Evolutionary conservation across 164 flowering plant genomes (phyloP).

Genomic region (Tinospora cordifolia): DNA sequence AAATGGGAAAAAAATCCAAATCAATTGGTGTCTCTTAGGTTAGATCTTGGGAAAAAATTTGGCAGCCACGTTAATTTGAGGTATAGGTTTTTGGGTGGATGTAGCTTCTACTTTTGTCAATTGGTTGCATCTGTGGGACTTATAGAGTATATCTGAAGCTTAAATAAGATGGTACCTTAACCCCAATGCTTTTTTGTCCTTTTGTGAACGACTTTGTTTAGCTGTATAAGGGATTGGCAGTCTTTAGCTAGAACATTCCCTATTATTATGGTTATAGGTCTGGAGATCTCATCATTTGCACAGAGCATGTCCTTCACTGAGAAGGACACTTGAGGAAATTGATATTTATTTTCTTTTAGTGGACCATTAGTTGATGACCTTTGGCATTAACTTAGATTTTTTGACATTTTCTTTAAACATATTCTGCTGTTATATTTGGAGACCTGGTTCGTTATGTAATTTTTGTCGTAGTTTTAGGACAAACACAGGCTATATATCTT

Average conservation of each 20-base stretch:
- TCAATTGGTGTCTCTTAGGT: background rate
- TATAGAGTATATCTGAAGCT: background rate
- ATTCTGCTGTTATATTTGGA: no score
- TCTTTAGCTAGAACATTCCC: background rate
- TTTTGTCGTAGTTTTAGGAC: no score
- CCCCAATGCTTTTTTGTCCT: background rate
- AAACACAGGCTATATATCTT: no score
- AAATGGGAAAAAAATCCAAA: background rate
- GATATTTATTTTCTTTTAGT: no score
- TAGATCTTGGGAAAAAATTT: background rate
- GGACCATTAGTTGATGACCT: no score
- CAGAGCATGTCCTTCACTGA: no score
- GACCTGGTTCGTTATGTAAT: no score
- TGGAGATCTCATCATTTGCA: no score
- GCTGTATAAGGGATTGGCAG: background rate
- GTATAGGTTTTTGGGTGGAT: background rate
- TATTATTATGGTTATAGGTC: background rate
- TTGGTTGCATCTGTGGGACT: no score
- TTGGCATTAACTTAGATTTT: no score
- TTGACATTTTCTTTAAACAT: no score
- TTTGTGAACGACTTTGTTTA: background rate
- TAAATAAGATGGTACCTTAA: background rate
- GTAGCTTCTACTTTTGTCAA: background rate
- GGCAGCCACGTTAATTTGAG: background rate
- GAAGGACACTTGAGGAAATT: no score